Evolutionary conservation across 2,329 filamentous ascomycete species (phyloP), one percentile per base, ranked within the genome.

Genomic region (Pseudocercospora musae): DNA sequence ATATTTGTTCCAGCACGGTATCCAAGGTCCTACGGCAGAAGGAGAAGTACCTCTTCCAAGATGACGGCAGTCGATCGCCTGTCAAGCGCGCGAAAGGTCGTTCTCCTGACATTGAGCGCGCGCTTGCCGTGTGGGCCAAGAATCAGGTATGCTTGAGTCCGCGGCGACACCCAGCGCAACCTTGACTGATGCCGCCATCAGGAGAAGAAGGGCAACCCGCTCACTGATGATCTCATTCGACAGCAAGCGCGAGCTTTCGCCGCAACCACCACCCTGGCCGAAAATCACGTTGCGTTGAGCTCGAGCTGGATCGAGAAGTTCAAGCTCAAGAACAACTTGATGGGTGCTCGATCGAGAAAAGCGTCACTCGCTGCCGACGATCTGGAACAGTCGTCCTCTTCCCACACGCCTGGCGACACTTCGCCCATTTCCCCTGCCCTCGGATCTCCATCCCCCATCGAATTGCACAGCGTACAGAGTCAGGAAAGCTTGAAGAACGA

Each of bases 1-100:
- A 65, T 67, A 40, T 46, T 69, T 62, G 46, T 63, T 64, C 53
- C 76, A 99, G 95, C 80, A 99, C 95, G 54, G 95, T 99, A n/a
- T 99, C 95, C 59, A 99, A 99, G 76, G 95, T 98, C 59, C 78
- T 99, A 67, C 88, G 94, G 58, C 89, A 96, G 73, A 96, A 94
- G 79, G 95, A 99, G 67, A 95, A 96, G 76, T 98, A 96, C 77
- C 84, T 98, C 15, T 90, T 89, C 72, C 87, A 87, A 58, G 91
- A 91, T 72, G 92, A 91, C 76, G 89, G 88, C 69, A 91, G 83
- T 74, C 86, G 84, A 69, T 94, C 92, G 49, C 90, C 91, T 5
- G 85, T 90, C 68, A 96, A 95, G 76, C 89, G 90, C 68, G 81
- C 85, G 61, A 96, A 96, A 78, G 89, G 90, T 58, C 95, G 94